Evolutionary conservation across 352 stramenopile species (phyloP).

Genomic region (Pythium sp.): DNA sequence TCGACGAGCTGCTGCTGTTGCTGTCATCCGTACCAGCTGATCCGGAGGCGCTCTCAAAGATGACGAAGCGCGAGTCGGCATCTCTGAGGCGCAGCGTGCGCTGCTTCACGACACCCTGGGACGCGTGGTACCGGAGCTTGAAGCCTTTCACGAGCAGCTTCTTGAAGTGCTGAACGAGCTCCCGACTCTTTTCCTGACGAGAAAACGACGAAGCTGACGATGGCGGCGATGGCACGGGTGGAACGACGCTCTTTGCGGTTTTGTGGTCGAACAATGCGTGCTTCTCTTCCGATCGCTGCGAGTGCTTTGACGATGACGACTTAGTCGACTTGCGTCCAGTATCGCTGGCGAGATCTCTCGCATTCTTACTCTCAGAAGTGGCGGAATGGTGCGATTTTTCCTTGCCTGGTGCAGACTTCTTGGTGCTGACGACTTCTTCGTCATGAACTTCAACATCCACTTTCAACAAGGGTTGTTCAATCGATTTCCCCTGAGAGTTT

Average conservation of each 20-base stretch:
- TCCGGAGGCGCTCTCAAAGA: slow-evolving; percentile 42
- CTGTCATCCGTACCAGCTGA: slow-evolving; percentile 5
- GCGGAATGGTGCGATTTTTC: not conserved
- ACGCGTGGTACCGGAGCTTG: slow-evolving; percentile 56
- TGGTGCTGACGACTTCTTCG: too few species aligned
- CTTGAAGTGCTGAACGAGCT: slow-evolving; percentile 69
- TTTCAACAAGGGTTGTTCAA: too few species aligned
- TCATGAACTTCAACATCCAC: too few species aligned
- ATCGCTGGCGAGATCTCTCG: not conserved
- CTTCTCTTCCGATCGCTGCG: not conserved
- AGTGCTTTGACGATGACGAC: not conserved
- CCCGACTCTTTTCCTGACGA: slow-evolving; percentile 48
- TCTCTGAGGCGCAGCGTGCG: slow-evolving; percentile 40
- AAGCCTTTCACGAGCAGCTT: slow-evolving; percentile 70
- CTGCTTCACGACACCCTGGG: slow-evolving; percentile 40
- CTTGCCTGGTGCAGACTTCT: too few species aligned
- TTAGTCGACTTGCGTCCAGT: not conserved
- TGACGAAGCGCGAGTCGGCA: slow-evolving; percentile 42
- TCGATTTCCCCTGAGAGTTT: too few species aligned
- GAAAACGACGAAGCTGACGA: slow-evolving; percentile 1
- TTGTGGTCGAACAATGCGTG: not conserved
- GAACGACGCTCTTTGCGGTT: not conserved
- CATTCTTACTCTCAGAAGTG: not conserved
- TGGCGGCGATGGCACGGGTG: not conserved
- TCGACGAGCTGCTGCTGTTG: slow-evolving; percentile 12